Evolutionary conservation across 1,284 basidiomycete species (phyloP), one percentile per base, ranked within the genome.

Genomic region (Cryptococcus hybrid): DNA sequence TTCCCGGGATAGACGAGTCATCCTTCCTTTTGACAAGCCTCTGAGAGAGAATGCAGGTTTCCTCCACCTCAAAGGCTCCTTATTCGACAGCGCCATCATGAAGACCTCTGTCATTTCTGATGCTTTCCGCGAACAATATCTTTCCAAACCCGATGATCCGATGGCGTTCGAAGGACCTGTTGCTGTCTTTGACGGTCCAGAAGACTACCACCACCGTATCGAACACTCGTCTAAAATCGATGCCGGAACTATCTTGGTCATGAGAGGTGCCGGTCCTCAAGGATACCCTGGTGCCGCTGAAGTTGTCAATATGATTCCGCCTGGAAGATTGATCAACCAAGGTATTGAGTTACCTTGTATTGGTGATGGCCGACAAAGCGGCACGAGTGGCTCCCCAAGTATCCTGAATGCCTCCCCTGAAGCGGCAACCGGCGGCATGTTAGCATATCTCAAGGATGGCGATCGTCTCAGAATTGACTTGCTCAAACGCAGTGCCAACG

Each of bases 81-180:
- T 78, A 7, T 78, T 78, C 68, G 73, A 78, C 64, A 71, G 68
- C 47, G 76, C 74, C 7, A 78, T 78, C 65, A 78, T 78, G 76
- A 78, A 78, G 63, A 76, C 75, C 7, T 76, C 73, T 4, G 76
- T 78, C 51, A 78, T 78, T 62, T 67, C 64, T 8, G 56, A 62
- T 13, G 61, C 60, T 6, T 78, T 77, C 63, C 53, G 63, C 7
- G 62, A 73, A 39, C 73, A 74, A 55, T 78, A 71, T 66, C 62
- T 78, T 9, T 69, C 68, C 15, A 69, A 76, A 55, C 74, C 74
- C 8, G 55, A 70, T 7, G 75, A 77, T 55, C 75, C 75, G 2
- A 73, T 70, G 67, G 76, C 76, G 7, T 78, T 78, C 61, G 73
- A 78, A 58, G 76, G 76, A 11, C 75, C 76, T 7, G 73, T 76